A percentile compares a stretch with the other conserved stretches of the same genome.
Conservation (phyloP, 192 early-diverging fungal genomes). For the Umbelopsis ramanniana region DNA sequence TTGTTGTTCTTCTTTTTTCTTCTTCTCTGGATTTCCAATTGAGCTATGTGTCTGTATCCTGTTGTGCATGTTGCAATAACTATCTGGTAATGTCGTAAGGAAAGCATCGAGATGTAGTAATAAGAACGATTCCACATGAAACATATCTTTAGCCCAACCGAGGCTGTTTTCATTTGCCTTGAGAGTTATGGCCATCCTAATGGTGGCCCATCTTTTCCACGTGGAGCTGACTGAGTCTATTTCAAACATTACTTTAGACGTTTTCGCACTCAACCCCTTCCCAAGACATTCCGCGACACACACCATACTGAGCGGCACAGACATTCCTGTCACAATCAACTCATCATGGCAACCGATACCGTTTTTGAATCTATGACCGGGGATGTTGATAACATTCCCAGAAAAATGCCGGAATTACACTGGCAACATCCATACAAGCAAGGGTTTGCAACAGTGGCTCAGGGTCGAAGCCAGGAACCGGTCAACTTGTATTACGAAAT, state of each 20-base stretch:
- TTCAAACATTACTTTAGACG: not conserved
- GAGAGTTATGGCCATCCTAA: slow-evolving; percentile 3
- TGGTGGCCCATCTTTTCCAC: not conserved
- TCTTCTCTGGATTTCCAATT: slow-evolving; percentile 11
- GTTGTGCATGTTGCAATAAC: not conserved
- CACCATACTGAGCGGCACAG: not conserved
- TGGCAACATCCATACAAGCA: slow-evolving; percentile 26
- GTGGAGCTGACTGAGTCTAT: not conserved
- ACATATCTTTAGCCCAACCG: not conserved
- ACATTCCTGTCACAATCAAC: not conserved
- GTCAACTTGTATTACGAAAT: slow-evolving; percentile 75
- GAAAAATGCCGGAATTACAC: not conserved
- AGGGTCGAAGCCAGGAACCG: slow-evolving; percentile 39
- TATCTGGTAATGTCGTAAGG: slow-evolving; percentile 20
- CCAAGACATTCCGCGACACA: not conserved
- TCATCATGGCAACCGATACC: slow-evolving; percentile 8
- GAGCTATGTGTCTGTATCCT: not conserved
- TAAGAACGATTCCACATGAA: not conserved
- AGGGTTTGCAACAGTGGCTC: slow-evolving; percentile 44
- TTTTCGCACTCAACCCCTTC: slow-evolving; percentile 1
- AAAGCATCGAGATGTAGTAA: slow-evolving; percentile 20
- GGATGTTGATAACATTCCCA: not conserved
- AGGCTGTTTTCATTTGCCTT: not conserved
- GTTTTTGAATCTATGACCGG: slow-evolving; percentile 18
- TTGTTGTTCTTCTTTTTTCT: slow-evolving; percentile 2